phyloP scores from a whole-genome alignment of 2,329 filamentous ascomycete genomes.

The Erysiphe pulchra region DNA sequence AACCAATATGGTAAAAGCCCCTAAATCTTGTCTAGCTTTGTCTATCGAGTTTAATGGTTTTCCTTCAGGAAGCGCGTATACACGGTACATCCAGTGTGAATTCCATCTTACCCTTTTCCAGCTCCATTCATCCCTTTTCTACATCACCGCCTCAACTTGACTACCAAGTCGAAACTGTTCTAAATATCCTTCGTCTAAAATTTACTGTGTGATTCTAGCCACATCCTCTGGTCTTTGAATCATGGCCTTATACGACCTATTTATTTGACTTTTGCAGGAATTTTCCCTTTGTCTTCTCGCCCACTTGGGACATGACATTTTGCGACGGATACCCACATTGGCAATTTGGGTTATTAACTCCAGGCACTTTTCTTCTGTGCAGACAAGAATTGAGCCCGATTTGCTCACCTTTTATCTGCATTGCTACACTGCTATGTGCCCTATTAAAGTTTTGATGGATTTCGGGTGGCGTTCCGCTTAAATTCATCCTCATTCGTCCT shows the following conservation, averaged over 20 bases:
- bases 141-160: background rate
- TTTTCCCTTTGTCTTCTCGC: background rate
- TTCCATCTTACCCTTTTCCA: background rate
- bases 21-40: too few species aligned
- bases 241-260: background rate
- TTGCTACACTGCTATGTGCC: background rate
- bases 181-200: background rate
- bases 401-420: too few species aligned
- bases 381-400: background rate
- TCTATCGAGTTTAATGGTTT: too few species aligned
- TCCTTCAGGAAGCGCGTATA: background rate
- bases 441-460: background rate
- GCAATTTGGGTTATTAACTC: background rate
- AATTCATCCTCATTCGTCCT: background rate
- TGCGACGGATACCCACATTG: background rate
- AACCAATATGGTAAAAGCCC: too few species aligned
- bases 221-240: background rate
- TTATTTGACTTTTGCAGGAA: background rate
- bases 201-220: background rate
- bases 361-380: background rate
- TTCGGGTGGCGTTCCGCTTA: background rate
- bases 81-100: background rate
- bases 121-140: background rate
- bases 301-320: background rate
- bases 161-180: background rate